Evolutionary conservation across 306 rosid genomes (phyloP).

Genomic region (Nissolia schottii): DNA sequence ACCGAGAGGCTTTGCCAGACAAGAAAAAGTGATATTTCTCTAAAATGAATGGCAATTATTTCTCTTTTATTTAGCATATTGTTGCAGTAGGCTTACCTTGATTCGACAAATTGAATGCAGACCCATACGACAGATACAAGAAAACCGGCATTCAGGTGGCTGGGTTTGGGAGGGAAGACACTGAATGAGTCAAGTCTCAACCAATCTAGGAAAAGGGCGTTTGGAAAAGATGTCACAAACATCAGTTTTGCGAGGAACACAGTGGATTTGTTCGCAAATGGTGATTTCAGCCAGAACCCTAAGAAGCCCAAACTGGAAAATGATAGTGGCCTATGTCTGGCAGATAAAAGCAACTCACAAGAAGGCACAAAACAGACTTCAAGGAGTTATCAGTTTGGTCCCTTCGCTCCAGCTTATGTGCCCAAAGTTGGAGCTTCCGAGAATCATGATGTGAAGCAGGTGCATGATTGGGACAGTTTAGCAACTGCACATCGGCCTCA

Average conservation of each 20-base stretch:
- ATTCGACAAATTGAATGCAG: constrained; percentile 37
- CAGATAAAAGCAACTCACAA: constrained; percentile 30
- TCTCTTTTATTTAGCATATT: neutral
- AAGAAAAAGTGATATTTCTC: no score
- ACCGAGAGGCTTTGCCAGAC: no score
- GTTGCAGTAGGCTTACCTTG: neutral
- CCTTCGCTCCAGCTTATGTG: constrained; percentile 65
- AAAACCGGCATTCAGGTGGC: constrained; percentile 92
- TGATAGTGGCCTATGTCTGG: constrained; percentile 20
- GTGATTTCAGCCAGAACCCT: constrained; percentile 19
- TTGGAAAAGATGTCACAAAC: constrained; percentile 79
- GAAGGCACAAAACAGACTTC: constrained; percentile 32
- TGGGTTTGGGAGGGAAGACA: constrained; percentile 51
- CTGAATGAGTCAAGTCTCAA: constrained; percentile 21
- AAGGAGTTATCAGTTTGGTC: constrained; percentile 73
- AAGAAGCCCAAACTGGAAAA: constrained; percentile 29
- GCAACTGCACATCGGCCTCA: constrained; percentile 60
- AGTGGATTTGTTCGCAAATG: constrained; percentile 29
- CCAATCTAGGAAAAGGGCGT: constrained; percentile 64
- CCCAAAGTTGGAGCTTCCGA: constrained; percentile 40
- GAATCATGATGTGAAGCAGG: constrained; percentile 34
- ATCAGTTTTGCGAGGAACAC: constrained; percentile 45
- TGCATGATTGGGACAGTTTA: constrained; percentile 62
- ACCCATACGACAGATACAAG: constrained; percentile 70
- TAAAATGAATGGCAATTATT: no score